phyloP scores from a whole-genome alignment of 1,139 yeast genomes.

The Hansenula anomala region DNA sequence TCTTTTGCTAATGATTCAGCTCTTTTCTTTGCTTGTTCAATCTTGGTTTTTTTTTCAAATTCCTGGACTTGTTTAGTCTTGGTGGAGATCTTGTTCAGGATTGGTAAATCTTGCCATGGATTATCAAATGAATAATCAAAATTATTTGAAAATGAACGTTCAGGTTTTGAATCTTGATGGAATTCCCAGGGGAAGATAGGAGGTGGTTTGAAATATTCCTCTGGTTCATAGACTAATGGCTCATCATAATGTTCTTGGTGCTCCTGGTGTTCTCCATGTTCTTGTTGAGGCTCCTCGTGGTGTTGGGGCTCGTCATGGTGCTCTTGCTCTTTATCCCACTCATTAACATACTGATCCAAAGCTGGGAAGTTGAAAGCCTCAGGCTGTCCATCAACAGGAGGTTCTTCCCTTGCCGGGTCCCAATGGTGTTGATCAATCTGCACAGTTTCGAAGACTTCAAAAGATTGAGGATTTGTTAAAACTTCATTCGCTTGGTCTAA shows the following conservation, averaged over 20 bases:
- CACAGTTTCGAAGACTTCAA: constrained; percentile 21
- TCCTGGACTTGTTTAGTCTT: constrained; percentile 5
- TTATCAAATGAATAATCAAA: constrained; percentile 8
- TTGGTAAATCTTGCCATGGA: constrained; percentile 14
- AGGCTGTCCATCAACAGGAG: constrained; percentile 33
- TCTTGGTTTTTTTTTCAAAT: constrained; percentile 1
- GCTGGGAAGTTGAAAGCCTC: constrained; percentile 32
- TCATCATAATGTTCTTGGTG: constrained; percentile 1
- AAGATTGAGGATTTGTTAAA: constrained; percentile 17
- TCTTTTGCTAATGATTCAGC: constrained; percentile 5
- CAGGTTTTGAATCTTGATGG: constrained; percentile 12
- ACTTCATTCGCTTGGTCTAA: constrained; percentile 6
- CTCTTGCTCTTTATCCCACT: constrained; percentile 10
- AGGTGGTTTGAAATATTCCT: constrained; percentile 13
- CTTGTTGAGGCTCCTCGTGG: background rate
- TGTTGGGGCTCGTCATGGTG: background rate
- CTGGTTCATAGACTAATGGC: background rate
- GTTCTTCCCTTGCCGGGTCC: constrained; percentile 37
- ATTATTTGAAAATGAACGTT: constrained; percentile 14
- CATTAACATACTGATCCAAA: constrained; percentile 8
- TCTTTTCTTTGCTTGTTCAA: background rate
- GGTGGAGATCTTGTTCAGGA: constrained; percentile 13
- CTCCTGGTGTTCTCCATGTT: background rate
- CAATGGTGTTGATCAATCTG: constrained; percentile 29
- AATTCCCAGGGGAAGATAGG: constrained; percentile 26